Evolutionary conservation across 169 alveolate species (phyloP), one percentile per base, ranked within the genome.

Genomic region (Eimeria tenella): DNA sequence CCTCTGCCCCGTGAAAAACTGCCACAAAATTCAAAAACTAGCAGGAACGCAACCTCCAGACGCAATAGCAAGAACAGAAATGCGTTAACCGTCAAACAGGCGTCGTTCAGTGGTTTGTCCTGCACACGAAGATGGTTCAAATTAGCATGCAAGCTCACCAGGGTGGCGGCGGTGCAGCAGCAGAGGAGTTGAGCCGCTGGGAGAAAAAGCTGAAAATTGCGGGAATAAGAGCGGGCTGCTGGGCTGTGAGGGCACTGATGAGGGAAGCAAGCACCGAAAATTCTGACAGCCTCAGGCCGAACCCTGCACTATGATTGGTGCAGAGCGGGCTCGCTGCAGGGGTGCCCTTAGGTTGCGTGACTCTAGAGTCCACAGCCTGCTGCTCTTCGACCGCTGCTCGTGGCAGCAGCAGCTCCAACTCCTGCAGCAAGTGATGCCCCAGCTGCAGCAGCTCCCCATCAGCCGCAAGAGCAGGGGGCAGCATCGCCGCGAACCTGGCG

Each of bases 371-470:
- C 31, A 15, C 0, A 15, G 49, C 63, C 53, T 74, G 53, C 58
- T 74, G 63, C 86, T 74, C 63, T 5, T 49, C 86, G 8, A 10
- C 86, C 58, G 86, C 60, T 49, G 60, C 86, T 19, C 17, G 63
- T 3, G 86, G 79, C 79, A 68, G 25, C 52, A 68, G 31, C n/a
- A 23, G 17, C 79, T 68, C 79, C 79, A 68, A 9, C 79, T 68
- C 50, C 79, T 68, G 79, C 79, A 68, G 79, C 79, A 68, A 19
- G 10, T 68, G 79, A 21, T n/a, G 79, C 50, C 79, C 79, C 49
- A 68, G 79, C 79, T 68, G 79, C 49, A 68, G 79, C 49, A 68
- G 49, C 79, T 74, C 86, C 86, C 63, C 58, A 21, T 74, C 86
- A 50, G 86, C 86, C 62, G 86, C 86, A 49, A 74, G 60, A 49